Percentiles rank a stretch among this genome's conserved stretches.
Evolutionary conservation across 495 filamentous ascomycete species (phyloP).

Genomic region (Amniculicola lignicola): DNA sequence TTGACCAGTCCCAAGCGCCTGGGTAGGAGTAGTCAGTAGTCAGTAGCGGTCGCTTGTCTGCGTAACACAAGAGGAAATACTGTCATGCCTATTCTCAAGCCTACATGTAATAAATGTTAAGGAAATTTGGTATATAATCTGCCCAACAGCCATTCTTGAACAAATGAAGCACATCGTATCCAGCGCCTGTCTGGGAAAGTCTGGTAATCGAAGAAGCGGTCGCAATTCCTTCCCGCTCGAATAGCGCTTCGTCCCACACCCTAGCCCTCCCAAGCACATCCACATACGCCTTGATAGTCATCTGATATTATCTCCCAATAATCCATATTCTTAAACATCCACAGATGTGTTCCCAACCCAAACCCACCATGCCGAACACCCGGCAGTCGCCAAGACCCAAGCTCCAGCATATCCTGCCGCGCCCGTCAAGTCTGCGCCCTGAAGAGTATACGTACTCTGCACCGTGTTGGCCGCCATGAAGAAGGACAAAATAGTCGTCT

Average conservation of each 20-base stretch:
- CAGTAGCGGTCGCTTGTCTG: too few species aligned
- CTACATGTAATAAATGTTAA: too few species aligned
- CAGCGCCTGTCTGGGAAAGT: too few species aligned
- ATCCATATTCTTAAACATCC: background rate
- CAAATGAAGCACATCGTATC: too few species aligned
- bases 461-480: slow-evolving; percentile 62
- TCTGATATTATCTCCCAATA: background rate
- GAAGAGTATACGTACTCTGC: slow-evolving; percentile 58
- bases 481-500: slow-evolving; percentile 55
- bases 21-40: too few species aligned
- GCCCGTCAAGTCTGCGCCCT: slow-evolving; percentile 64
- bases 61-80: too few species aligned
- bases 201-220: too few species aligned
- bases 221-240: too few species aligned
- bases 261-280: background rate
- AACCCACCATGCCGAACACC: slow-evolving; percentile 58
- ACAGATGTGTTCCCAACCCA: slow-evolving; percentile 55
- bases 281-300: background rate
- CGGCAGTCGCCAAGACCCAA: slow-evolving; percentile 61
- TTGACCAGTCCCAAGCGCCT: too few species aligned
- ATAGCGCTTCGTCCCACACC: too few species aligned
- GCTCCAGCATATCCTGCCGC: slow-evolving; percentile 66
- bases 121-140: background rate
- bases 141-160: background rate
- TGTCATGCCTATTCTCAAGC: too few species aligned